phyloP scores from a whole-genome alignment of 2,329 filamentous ascomycete genomes.

The Arthrobotrys musiformis region DNA sequence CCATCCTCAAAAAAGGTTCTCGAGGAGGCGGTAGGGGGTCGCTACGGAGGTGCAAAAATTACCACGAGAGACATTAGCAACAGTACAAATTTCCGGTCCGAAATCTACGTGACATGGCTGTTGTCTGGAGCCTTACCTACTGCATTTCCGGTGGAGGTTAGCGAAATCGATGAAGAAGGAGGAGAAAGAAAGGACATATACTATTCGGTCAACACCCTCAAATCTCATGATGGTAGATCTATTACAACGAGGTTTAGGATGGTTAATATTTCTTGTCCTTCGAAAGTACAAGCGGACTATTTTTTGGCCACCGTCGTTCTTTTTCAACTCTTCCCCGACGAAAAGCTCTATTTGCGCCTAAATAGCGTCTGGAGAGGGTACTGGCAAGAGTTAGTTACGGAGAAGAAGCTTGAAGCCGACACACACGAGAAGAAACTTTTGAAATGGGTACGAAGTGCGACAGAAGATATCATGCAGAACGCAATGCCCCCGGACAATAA shows the following conservation, averaged over 20 bases:
- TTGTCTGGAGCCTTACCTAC: slow-evolving; percentile 22
- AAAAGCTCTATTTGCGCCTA: slow-evolving; percentile 82
- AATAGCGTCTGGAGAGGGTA: slow-evolving; percentile 85
- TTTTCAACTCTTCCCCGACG: slow-evolving; percentile 88
- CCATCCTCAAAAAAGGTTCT: slow-evolving; percentile 57
- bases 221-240: slow-evolving; percentile 30
- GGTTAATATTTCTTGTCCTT: slow-evolving; percentile 47
- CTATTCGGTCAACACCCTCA: slow-evolving; percentile 36
- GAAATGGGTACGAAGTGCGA: slow-evolving; percentile 55
- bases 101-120: slow-evolving; percentile 50
- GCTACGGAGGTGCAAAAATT: slow-evolving; percentile 36
- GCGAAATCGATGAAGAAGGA: slow-evolving; percentile 29
- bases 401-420: slow-evolving; percentile 70
- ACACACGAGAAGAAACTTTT: slow-evolving; percentile 55
- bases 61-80: slow-evolving; percentile 37
- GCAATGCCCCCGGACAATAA: slow-evolving; percentile 18
- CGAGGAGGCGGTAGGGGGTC: slow-evolving; percentile 57
- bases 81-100: slow-evolving; percentile 26
- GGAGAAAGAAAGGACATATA: slow-evolving; percentile 18
- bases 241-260: slow-evolving; percentile 47
- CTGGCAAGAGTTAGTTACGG: slow-evolving; percentile 80
- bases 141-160: slow-evolving; percentile 31
- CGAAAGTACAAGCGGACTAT: slow-evolving; percentile 82
- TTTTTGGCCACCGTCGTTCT: slow-evolving; percentile 84
- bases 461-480: slow-evolving; percentile 30